Evolutionary conservation across 2,329 filamentous ascomycete genomes (phyloP).

Genomic region (Fusarium guadeloupense): DNA sequence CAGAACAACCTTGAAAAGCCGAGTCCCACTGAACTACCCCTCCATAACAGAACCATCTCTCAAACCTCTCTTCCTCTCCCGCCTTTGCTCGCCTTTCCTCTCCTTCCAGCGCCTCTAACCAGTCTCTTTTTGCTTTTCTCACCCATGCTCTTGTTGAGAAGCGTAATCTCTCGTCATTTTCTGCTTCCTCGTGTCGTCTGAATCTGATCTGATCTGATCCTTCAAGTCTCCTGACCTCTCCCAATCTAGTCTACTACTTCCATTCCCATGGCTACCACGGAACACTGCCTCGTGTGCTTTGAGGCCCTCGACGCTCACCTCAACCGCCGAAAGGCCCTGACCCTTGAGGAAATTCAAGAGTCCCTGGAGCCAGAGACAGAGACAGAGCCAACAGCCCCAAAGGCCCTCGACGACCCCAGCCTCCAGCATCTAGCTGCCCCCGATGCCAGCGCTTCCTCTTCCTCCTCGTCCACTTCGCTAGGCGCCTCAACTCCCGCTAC

Average conservation of each 20-base stretch:
- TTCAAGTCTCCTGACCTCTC: constrained; percentile 17
- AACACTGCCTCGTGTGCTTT: constrained; percentile 94
- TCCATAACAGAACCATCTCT: background rate
- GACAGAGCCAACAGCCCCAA: constrained; percentile 27
- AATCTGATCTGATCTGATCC: too few relatives aligned
- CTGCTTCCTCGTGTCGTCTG: constrained; percentile 16
- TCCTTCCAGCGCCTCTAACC: background rate
- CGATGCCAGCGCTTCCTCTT: constrained; percentile 47
- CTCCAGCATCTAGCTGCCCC: constrained; percentile 53
- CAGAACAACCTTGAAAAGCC: background rate
- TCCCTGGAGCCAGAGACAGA: constrained; percentile 60
- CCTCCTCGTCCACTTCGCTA: constrained; percentile 53
- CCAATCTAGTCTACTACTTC: background rate
- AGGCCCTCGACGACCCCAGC: constrained; percentile 52
- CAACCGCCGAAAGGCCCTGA: constrained; percentile 72
- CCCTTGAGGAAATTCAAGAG: constrained; percentile 73
- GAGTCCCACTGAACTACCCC: constrained; percentile 29
- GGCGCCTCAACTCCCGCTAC: constrained; percentile 58
- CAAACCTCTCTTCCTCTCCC: background rate
- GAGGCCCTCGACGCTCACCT: constrained; percentile 83
- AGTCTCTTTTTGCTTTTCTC: constrained; percentile 5
- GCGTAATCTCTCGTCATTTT: constrained; percentile 8
- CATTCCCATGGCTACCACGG: constrained; percentile 77
- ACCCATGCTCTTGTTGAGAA: constrained; percentile 25
- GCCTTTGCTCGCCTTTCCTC: background rate